These are phyloP conservation scores for Ceratocystiopsis sp. DNA, from an alignment of 2,329 filamentous ascomycete species.

Conservation along the genomic window DNA sequence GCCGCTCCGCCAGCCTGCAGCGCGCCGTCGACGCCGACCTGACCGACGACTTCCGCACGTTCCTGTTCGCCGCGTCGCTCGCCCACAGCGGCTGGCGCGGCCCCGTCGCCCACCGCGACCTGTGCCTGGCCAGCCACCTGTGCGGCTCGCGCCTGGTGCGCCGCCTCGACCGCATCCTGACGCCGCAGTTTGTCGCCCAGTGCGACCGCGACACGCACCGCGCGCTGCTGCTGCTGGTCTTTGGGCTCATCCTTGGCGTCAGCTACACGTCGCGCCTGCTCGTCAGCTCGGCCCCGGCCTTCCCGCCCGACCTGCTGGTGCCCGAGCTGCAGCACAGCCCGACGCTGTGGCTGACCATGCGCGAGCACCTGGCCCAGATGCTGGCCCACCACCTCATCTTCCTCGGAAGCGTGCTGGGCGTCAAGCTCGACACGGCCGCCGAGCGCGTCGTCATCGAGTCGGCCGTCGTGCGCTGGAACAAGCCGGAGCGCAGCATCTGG, in stretches of 20 bases:
- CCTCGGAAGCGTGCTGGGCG: conserved; percentile 14
- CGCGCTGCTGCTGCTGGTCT: conserved; percentile 14
- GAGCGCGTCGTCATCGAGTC: conserved; percentile 16
- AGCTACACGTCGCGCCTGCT: conserved; percentile 11
- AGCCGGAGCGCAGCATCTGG: conserved; percentile 15
- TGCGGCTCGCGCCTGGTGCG: conserved; percentile 14
- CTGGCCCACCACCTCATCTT: conserved; percentile 17
- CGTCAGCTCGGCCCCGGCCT: conserved; percentile 7
- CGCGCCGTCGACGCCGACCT: conserved; percentile 10
- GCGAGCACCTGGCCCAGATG: conserved; percentile 17
- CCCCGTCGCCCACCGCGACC: conserved; percentile 8
- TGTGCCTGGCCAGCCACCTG: conserved; percentile 12
- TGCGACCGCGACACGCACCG: conserved; percentile 12
- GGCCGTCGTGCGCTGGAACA: conserved; percentile 15
- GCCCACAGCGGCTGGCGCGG: conserved; percentile 11
- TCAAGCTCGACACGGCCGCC: conserved; percentile 15
- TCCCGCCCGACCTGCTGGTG: conserved; percentile 10
- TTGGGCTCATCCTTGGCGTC: conserved; percentile 15
- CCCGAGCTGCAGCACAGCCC: conserved; percentile 15
- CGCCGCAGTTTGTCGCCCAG: conserved; percentile 14
- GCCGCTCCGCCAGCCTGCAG: conserved; percentile 10
- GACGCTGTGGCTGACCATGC: conserved; percentile 17
- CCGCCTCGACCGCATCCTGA: conserved; percentile 15
- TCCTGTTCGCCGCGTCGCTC: conserved; percentile 15
- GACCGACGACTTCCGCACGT: conserved; percentile 13